phyloP scores from a whole-genome alignment of 2,329 filamentous ascomycete genomes.

The Aspergillus jensenii region DNA sequence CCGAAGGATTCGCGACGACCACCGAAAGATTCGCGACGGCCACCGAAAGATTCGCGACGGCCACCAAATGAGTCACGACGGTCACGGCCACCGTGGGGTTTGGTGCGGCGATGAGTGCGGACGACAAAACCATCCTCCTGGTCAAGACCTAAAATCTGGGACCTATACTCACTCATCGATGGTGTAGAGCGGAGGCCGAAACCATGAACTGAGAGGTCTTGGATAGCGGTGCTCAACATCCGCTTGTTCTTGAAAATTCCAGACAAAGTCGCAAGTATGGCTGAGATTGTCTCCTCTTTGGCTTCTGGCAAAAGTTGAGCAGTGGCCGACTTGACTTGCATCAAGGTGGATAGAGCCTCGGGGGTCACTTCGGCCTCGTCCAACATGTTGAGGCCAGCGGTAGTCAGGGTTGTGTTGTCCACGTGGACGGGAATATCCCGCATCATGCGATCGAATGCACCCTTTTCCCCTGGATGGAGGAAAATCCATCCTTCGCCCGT shows the following conservation, averaged over 20 bases:
- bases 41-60: background rate
- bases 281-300: conserved; percentile 33
- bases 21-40: background rate
- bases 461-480: conserved; percentile 52
- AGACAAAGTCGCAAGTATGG: conserved; percentile 23
- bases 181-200: background rate
- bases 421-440: conserved; percentile 13
- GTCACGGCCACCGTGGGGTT: background rate
- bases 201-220: conserved; percentile 46
- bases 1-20: background rate
- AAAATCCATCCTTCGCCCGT: conserved; percentile 64
- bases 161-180: background rate
- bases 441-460: conserved; percentile 38
- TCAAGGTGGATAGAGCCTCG: conserved; percentile 20
- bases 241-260: conserved; percentile 35
- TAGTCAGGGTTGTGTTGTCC: conserved; percentile 19
- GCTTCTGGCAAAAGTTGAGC: conserved; percentile 21
- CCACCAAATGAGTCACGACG: background rate
- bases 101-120: background rate
- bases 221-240: conserved; percentile 44
- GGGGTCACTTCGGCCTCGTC: conserved; percentile 4
- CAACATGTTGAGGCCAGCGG: conserved; percentile 10
- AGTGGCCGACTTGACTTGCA: conserved; percentile 46
- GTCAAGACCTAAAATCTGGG: background rate
- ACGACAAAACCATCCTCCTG: background rate